Evolutionary conservation across 768 basidiomycete genomes (phyloP).

Genomic region (Asterophora parasitica): DNA sequence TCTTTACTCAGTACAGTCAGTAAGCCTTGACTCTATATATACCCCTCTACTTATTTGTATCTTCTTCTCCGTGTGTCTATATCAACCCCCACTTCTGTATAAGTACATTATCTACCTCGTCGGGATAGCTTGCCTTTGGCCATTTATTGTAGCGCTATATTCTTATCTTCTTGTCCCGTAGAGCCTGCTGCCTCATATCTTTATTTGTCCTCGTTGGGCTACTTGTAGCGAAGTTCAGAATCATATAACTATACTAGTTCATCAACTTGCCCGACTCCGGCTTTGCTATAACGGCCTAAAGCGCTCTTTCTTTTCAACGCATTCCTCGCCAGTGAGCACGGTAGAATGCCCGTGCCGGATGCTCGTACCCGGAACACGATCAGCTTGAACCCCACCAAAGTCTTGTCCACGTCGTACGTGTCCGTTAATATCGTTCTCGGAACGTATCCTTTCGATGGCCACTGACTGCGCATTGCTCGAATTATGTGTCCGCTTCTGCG

Average conservation of each 20-base stretch:
- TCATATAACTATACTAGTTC: too few species aligned
- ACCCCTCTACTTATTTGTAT: too few species aligned
- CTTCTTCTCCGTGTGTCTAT: background rate
- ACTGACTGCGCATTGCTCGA: conserved; percentile 16
- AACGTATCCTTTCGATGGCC: background rate
- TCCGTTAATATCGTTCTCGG: background rate
- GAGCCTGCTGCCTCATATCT: conserved; percentile 12
- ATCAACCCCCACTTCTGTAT: background rate
- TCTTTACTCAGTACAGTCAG: conserved; percentile 39
- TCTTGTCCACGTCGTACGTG: conserved; percentile 52
- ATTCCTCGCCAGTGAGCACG: conserved; percentile 7
- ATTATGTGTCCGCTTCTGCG: conserved; percentile 5
- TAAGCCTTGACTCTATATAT: background rate
- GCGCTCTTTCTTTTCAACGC: conserved; percentile 4
- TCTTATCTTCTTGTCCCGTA: conserved; percentile 12
- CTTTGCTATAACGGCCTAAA: background rate
- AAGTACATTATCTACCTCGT: conserved; percentile 5
- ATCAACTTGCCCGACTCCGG: too few species aligned
- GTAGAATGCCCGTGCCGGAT: conserved; percentile 59
- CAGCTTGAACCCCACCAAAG: conserved; percentile 50
- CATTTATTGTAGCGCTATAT: conserved; percentile 18
- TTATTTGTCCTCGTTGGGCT: conserved; percentile 28
- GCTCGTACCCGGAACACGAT: conserved; percentile 64
- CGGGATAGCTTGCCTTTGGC: conserved; percentile 9
- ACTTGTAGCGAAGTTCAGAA: conserved; percentile 4